phyloP scores from a whole-genome alignment of 2,329 filamentous ascomycete species.

The Pseudogymnoascus destructans region DNA sequence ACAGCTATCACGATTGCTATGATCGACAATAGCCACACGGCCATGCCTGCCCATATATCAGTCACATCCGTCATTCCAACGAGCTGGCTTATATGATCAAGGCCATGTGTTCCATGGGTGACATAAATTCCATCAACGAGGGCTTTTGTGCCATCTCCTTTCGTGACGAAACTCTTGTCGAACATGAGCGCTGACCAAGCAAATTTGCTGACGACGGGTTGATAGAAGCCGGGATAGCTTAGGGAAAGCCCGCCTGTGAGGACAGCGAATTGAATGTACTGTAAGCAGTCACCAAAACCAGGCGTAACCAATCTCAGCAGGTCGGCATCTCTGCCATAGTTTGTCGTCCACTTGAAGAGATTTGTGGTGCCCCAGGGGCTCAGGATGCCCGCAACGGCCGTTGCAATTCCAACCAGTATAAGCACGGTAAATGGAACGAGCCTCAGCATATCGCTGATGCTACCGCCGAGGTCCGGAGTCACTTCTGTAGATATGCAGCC shows the following conservation, averaged over 20 bases:
- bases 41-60: conserved; percentile 91
- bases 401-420: conserved; percentile 67
- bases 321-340: conserved; percentile 89
- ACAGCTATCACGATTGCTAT: conserved; percentile 53
- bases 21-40: conserved; percentile 76
- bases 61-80: conserved; percentile 62
- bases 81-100: conserved; percentile 67
- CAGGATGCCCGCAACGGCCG: conserved; percentile 69
- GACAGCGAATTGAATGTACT: conserved; percentile 89
- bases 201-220: conserved; percentile 75
- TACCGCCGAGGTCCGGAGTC: conserved; percentile 65
- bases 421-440: conserved; percentile 71
- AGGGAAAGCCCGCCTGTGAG: conserved; percentile 78
- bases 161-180: conserved; percentile 74
- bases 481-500: conserved; percentile 73
- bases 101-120: conserved; percentile 62
- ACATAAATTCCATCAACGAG: conserved; percentile 79
- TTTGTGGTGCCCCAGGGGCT: conserved; percentile 91
- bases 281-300: conserved; percentile 89
- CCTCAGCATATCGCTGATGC: conserved; percentile 54
- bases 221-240: conserved; percentile 87
- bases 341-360: conserved; percentile 92
- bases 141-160: conserved; percentile 50
- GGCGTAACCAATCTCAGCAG: conserved; percentile 84
- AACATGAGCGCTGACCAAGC: conserved; percentile 89